Evolutionary conservation across 352 stramenopile genomes (phyloP).

Genomic region (Phytophthora nicotianae): DNA sequence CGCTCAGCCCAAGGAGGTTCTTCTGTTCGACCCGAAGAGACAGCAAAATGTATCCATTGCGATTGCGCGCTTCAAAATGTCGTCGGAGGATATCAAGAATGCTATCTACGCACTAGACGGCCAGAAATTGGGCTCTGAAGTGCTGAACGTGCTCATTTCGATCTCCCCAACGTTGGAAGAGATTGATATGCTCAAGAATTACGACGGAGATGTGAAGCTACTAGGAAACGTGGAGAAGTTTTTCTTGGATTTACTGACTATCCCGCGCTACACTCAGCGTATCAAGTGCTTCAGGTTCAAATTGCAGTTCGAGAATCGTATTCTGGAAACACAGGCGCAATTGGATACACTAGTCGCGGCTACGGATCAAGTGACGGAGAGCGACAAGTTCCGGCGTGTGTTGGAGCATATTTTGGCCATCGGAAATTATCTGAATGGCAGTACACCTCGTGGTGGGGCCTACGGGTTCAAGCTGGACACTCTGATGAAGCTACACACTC

Average conservation of each 20-base stretch:
- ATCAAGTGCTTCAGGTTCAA: slow-evolving; percentile 91
- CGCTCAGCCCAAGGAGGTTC: slow-evolving; percentile 62
- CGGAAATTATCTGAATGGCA: slow-evolving; percentile 93
- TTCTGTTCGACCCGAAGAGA: slow-evolving; percentile 95
- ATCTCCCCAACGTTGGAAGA: slow-evolving; percentile 90
- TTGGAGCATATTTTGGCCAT: slow-evolving; percentile 89
- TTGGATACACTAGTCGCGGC: slow-evolving; percentile 83
- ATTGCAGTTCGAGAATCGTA: slow-evolving; percentile 84
- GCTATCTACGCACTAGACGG: slow-evolving; percentile 85
- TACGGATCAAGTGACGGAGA: slow-evolving; percentile 82
- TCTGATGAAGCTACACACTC: slow-evolving; percentile 87
- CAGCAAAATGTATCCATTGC: slow-evolving; percentile 98
- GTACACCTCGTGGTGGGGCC: slow-evolving; percentile 83
- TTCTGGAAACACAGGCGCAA: slow-evolving; percentile 83
- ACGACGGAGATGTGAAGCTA: slow-evolving; percentile 85
- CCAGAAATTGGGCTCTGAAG: slow-evolving; percentile 74
- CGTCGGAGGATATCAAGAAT: slow-evolving; percentile 82
- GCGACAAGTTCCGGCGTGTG: slow-evolving; percentile 78
- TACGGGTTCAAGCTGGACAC: slow-evolving; percentile 94
- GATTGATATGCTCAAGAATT: slow-evolving; percentile 92
- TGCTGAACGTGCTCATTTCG: slow-evolving; percentile 88
- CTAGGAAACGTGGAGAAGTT: slow-evolving; percentile 90
- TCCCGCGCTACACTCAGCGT: slow-evolving; percentile 86
- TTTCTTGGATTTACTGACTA: slow-evolving; percentile 85
- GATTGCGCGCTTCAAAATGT: slow-evolving; percentile 95